These are phyloP conservation scores for Cordyceps fumosorosea DNA, from an alignment of 2,329 filamentous ascomycete genomes.

Conservation along the genomic window DNA sequence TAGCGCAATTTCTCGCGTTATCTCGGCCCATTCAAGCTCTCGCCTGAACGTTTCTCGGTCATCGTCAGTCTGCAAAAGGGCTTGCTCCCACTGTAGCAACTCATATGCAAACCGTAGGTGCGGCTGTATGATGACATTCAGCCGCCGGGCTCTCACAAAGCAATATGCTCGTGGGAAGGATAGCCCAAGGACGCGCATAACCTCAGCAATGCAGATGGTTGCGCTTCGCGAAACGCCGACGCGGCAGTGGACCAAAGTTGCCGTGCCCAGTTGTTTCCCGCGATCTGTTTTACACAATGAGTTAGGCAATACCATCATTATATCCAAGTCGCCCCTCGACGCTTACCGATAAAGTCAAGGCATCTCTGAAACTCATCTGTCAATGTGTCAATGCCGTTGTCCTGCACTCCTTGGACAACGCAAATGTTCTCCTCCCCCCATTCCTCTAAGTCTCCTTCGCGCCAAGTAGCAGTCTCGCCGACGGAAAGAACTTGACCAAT, in stretches of 20 bases:
- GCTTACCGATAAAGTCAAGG: slow-evolving; percentile 84
- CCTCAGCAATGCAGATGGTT: slow-evolving; percentile 97
- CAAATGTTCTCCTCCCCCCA: slow-evolving; percentile 78
- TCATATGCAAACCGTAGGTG: slow-evolving; percentile 94
- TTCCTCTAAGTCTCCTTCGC: slow-evolving; percentile 57
- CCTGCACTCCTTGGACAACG: slow-evolving; percentile 79
- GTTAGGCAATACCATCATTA: slow-evolving; percentile 9
- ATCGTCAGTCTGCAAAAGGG: slow-evolving; percentile 50
- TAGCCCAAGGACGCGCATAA: slow-evolving; percentile 75
- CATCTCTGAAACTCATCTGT: slow-evolving; percentile 80
- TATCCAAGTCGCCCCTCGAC: background rate
- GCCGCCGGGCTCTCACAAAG: slow-evolving; percentile 81
- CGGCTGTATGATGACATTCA: slow-evolving; percentile 98
- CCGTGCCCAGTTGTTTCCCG: slow-evolving; percentile 68
- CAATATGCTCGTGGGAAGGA: slow-evolving; percentile 93
- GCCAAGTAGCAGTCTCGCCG: slow-evolving; percentile 82
- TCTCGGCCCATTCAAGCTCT: slow-evolving; percentile 86
- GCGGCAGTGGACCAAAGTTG: slow-evolving; percentile 91
- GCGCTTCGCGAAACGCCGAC: slow-evolving; percentile 93
- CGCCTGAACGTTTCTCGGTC: slow-evolving; percentile 46
- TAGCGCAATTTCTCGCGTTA: slow-evolving; percentile 81
- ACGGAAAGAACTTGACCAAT: slow-evolving; percentile 87
- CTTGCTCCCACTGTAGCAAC: slow-evolving; percentile 91
- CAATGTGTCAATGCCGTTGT: slow-evolving; percentile 92
- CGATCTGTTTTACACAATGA: slow-evolving; percentile 49